Percentiles rank a stretch among this genome's conserved stretches.
phyloP scores from a whole-genome alignment of 345 rosid species.

The Gossypium raimondii region DNA sequence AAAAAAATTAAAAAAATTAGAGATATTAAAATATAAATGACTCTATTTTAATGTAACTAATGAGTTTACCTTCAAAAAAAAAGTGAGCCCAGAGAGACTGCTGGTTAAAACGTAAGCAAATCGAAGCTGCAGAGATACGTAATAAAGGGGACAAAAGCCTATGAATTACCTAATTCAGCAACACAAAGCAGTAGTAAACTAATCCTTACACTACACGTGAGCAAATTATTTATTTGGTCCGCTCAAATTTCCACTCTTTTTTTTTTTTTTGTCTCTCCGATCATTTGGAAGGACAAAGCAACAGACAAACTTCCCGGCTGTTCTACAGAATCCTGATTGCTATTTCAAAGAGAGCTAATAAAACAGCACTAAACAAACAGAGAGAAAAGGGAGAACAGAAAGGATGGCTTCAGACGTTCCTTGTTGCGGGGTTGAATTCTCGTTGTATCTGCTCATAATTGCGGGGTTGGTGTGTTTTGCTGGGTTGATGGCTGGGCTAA shows the following conservation, averaged over 20 bases:
- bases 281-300: conserved; percentile 1
- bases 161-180: background rate
- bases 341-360: background rate
- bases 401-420: conserved; percentile 12
- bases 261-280: background rate
- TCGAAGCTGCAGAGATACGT: background rate
- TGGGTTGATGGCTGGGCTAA: conserved; percentile 91
- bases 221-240: background rate
- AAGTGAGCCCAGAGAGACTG: background rate
- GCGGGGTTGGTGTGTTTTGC: conserved; percentile 67
- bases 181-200: background rate
- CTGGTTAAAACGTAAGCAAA: background rate
- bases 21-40: no score
- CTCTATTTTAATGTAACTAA: no score
- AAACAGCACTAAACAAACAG: background rate
- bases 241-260: background rate
- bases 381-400: conserved; percentile 3
- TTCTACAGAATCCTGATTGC: background rate
- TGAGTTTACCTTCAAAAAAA: no score
- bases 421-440: conserved; percentile 55
- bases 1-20: no score
- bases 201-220: background rate
- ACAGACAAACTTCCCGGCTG: background rate
- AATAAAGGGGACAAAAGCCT: background rate
- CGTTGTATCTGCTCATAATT: conserved; percentile 36